Conservation (phyloP, 495 filamentous ascomycete species). For the Emericellopsis terricola region DNA sequence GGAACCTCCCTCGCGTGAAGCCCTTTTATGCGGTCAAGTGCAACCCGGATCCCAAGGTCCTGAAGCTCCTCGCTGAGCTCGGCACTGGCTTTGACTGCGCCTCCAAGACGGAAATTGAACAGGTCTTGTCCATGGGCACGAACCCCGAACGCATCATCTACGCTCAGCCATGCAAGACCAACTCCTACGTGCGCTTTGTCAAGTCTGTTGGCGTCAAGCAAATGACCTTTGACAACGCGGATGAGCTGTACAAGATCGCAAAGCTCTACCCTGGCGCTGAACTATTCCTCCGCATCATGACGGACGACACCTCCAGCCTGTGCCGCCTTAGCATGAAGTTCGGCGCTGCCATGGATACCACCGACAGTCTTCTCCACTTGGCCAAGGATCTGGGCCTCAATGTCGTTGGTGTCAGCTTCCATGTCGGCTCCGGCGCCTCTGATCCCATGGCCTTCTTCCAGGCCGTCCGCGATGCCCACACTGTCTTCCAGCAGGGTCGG, state of each 20-base stretch:
- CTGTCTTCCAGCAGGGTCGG: constrained; percentile 76
- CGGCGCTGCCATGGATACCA: constrained; percentile 71
- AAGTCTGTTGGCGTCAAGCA: constrained; percentile 71
- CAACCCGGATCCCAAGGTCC: constrained; percentile 80
- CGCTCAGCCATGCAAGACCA: constrained; percentile 98
- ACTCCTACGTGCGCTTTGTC: constrained; percentile 87
- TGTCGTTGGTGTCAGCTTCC: constrained; percentile 92
- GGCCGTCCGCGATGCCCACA: constrained; percentile 73
- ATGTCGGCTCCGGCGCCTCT: constrained; percentile 88
- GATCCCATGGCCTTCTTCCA: constrained; percentile 77
- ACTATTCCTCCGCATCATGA: constrained; percentile 82
- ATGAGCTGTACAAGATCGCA: constrained; percentile 96
- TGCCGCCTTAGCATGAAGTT: constrained; percentile 96
- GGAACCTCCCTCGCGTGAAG: constrained; percentile 79
- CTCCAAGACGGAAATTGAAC: constrained; percentile 90
- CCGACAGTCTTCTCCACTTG: constrained; percentile 56
- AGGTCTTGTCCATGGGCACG: constrained; percentile 67
- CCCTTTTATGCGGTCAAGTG: constrained; percentile 99
- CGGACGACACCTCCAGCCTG: constrained; percentile 85
- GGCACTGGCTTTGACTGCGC: constrained; percentile 97
- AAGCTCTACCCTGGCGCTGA: constrained; percentile 74
- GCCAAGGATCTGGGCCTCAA: constrained; percentile 84
- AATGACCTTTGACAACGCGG: constrained; percentile 98
- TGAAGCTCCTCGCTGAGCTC: constrained; percentile 69
- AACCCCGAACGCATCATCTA: constrained; percentile 93